A percentile compares a stretch with the other conserved stretches of the same genome.
phyloP scores from a whole-genome alignment of 2,329 filamentous ascomycete genomes.

The Colletotrichum orchidophilum region DNA sequence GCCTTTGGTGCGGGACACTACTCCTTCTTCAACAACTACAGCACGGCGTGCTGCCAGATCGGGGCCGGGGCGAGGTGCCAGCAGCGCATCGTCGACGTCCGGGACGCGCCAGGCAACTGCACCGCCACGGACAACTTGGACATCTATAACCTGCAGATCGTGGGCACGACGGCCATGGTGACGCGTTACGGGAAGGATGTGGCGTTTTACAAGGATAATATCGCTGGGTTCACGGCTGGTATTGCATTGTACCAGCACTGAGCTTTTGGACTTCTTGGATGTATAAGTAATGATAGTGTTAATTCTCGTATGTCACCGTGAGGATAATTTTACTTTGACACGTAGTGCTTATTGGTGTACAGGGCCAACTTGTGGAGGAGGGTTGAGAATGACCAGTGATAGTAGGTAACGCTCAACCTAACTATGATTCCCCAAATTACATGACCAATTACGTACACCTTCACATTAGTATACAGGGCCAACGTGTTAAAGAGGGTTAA shows the following conservation, averaged over 20 bases:
- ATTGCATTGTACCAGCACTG: slow-evolving; percentile 44
- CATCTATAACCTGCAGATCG: slow-evolving; percentile 57
- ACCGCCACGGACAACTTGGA: slow-evolving; percentile 40
- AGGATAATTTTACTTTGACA: not conserved
- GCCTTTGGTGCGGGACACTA: slow-evolving; percentile 74
- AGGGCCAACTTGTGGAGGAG: not conserved
- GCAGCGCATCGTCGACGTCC: slow-evolving; percentile 50
- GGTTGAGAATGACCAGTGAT: no score
- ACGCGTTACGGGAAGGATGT: slow-evolving; percentile 46
- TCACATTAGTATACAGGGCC: no score
- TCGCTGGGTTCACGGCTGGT: slow-evolving; percentile 49
- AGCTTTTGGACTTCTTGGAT: slow-evolving; percentile 11
- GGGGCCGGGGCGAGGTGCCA: slow-evolving; percentile 56
- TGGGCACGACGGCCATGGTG: slow-evolving; percentile 53
- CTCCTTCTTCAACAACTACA: slow-evolving; percentile 74
- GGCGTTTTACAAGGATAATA: slow-evolving; percentile 48
- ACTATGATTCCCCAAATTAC: no score
- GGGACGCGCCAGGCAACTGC: slow-evolving; percentile 35
- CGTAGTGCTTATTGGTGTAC: not conserved
- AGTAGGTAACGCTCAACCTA: no score
- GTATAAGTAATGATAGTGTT: not conserved
- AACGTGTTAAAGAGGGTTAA: no score
- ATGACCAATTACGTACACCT: no score
- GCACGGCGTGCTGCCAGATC: slow-evolving; percentile 55
- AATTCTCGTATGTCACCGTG: not conserved